A percentile compares a stretch with the other conserved stretches of the same genome.
Evolutionary conservation across 352 stramenopile species (phyloP).

Genomic region (Phytophthora agathidicida): DNA sequence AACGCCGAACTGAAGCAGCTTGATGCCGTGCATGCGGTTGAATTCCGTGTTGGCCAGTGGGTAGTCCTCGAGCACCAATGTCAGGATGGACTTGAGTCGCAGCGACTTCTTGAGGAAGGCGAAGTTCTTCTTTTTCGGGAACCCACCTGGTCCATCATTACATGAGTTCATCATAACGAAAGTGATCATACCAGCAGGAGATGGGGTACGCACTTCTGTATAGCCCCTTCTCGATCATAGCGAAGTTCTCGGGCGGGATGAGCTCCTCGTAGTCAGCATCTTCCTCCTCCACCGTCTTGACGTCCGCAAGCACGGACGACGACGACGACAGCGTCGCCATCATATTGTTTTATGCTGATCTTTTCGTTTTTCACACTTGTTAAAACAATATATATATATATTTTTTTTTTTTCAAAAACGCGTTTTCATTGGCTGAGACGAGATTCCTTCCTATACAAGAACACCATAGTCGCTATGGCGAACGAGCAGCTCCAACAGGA

Average conservation of each 20-base stretch:
- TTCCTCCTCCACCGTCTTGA: slow-evolving; percentile 65
- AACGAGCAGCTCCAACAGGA: neutral
- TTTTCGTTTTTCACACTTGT: too few species aligned
- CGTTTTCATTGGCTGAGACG: too few species aligned
- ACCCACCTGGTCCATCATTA: too few species aligned
- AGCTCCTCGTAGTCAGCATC: slow-evolving; percentile 83
- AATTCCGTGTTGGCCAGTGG: slow-evolving; percentile 83
- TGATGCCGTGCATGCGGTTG: slow-evolving; percentile 80
- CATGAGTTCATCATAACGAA: neutral
- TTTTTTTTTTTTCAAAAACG: too few species aligned
- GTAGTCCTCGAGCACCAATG: slow-evolving; percentile 89
- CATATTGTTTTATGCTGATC: neutral
- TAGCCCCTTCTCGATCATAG: slow-evolving; percentile 87
- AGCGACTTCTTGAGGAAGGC: slow-evolving; percentile 81
- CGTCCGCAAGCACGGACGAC: slow-evolving; percentile 19
- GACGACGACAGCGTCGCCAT: slow-evolving; percentile 28
- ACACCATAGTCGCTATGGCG: slow-evolving; percentile 20
- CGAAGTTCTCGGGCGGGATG: slow-evolving; percentile 89
- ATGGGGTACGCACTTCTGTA: slow-evolving; percentile 70
- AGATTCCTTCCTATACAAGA: slow-evolving; percentile 33
- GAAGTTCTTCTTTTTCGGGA: slow-evolving; percentile 92
- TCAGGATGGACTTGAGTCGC: slow-evolving; percentile 83
- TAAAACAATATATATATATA: too few species aligned
- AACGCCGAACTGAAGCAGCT: slow-evolving; percentile 84
- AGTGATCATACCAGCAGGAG: neutral